Evolutionary conservation across 2,329 filamentous ascomycete genomes (phyloP), one percentile per base, ranked within the genome.

Genomic region (Emmonsia crescens): DNA sequence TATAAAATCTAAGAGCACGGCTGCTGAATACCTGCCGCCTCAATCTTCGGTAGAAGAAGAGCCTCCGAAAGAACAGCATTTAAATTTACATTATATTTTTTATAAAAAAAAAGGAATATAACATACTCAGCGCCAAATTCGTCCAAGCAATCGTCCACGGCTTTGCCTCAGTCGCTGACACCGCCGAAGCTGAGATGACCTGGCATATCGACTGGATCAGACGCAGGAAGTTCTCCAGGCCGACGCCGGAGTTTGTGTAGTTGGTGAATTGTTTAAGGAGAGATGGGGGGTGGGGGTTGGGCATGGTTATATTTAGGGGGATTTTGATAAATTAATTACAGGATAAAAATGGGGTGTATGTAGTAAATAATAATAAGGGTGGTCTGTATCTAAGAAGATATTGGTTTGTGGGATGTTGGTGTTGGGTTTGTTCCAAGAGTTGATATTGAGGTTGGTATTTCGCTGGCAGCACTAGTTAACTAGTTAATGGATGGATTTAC

Each of bases 81-180:
- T 44, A 1, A 6, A 8, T n/a, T 44, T 44, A 1, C 4, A 9
- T 10, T 46, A 24, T 48, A 1, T 24, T 48, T 27, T 48, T 24
- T n/a, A 8, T 2, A n/a, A 44, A 21, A 8, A 44, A 19, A 8
- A 48, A 10, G 5, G 16, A 59, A 44, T 59, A 9, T 57, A 8
- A 69, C 71, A 60, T 68, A 79, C 79, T 73, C 60, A 80, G 63
- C 31, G 75, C 76, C 59, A 80, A 71, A 65, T 80, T 74, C 38
- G 69, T 65, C 57, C 75, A 73, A 6, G 75, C 72, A 2, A 69
- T 71, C 1, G 69, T 66, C 70, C 75, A 79, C 38, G 69, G 69
- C 29, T 70, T 67, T 2, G 72, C 69, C 19, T 73, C 69, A 56
- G 62, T 61, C 1, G 69, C 66, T 27, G 69, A 68, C 33, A 64